These are phyloP conservation scores for Malus hybrid DNA, from an alignment of 331 rosid genomes.

Conservation along the genomic window DNA sequence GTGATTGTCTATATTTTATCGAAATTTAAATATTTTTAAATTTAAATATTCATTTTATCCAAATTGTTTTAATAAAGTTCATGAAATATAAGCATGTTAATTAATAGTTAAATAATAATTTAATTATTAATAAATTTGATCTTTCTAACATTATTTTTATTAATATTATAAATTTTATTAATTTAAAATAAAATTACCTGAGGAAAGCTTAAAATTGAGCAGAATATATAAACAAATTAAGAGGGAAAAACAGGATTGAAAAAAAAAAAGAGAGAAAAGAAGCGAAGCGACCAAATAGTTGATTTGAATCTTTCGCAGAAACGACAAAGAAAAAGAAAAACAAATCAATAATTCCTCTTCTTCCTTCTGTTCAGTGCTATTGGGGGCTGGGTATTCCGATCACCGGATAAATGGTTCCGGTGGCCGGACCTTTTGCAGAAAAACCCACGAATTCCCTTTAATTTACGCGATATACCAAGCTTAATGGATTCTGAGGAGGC, in stretches of 20 bases:
- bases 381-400: constrained; percentile 15
- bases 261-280: not conserved
- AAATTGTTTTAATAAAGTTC: too few species aligned
- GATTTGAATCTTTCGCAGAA: not conserved
- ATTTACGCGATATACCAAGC: not conserved
- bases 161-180: too few species aligned
- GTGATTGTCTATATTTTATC: too few species aligned
- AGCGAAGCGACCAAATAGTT: not conserved
- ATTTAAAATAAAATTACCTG: too few species aligned
- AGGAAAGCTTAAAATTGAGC: too few species aligned
- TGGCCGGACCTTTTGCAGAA: constrained; percentile 33
- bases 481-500: constrained; percentile 60
- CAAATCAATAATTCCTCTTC: not conserved
- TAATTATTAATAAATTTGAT: too few species aligned
- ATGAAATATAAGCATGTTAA: too few species aligned
- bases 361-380: not conserved
- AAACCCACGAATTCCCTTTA: not conserved
- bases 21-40: too few species aligned
- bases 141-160: accelerated
- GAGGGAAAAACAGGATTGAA: not conserved
- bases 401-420: constrained; percentile 82
- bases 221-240: not conserved
- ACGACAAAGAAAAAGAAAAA: not conserved
- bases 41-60: too few species aligned
- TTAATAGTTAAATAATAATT: too few species aligned